Base-by-base conservation (phyloP, 2,329 filamentous ascomycete species). In the Ceratocystis eucalypticola region DNA sequence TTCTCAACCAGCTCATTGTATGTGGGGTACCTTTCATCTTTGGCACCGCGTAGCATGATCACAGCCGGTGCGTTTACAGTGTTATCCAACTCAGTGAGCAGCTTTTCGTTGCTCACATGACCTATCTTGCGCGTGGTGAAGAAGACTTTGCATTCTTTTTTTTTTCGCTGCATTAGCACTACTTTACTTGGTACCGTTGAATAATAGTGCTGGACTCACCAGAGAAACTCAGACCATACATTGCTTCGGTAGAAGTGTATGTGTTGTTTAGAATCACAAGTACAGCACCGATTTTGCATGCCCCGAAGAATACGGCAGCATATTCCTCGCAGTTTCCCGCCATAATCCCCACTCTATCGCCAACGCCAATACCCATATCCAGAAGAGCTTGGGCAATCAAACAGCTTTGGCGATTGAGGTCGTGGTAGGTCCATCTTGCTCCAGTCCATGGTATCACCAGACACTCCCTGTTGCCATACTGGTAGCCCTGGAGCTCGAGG, bases 241-340 rank as follows among this genome's bases (percentile, higher is more conserved):
- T 80, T 61, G 87, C 84, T 75, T 92, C 88, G 1, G 81, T 83
- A 1, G 85, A 80, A 1, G 88, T 92, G 73, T 92, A 92, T 0
- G 88, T 92, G 75, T 91, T 92, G 76, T 92, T 92, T 70, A 92
- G 77, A 57, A 91, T 89, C 33, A 91, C 88, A 64, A 91, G 78
- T 59, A 88, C 84, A 61, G 82, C 85, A 8, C 86, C 86, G 20
- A 88, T 80, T 61, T 83, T 80, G 50, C 85, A 84, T 10, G 84
- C 86, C 2, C 86, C 87, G 70, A 91, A 90, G 78, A 90, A 89
- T 17, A 90, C 80, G 2, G 87, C 81, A 37, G 88, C 75, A 84
- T 93, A 93, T 83, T 96, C 80, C 82, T 95, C 77, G 80, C 91
- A 78, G 82, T 96, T 76, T 77, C 91, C 71, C 75, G 88, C 87